phyloP scores from a whole-genome alignment of 345 rosid genomes.

The Viola odorata region DNA sequence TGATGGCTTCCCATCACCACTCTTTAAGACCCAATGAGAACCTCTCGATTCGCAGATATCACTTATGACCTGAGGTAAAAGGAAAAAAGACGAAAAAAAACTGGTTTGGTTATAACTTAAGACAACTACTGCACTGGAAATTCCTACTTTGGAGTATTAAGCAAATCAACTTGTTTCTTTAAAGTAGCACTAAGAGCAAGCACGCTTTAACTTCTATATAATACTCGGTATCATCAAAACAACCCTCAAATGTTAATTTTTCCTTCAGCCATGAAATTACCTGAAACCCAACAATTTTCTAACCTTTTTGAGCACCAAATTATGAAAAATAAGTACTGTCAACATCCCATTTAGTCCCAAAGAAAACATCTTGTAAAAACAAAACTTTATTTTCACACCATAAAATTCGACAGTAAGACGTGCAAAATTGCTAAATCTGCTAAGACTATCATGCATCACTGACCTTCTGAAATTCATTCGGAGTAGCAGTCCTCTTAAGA shows the following conservation, averaged over 20 bases:
- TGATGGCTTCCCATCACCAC: conserved; percentile 31
- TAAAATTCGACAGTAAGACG: not conserved
- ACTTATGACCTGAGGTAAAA: conserved; percentile 34
- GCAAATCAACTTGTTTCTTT: too few relatives aligned
- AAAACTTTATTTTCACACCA: not conserved
- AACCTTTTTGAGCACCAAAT: too few relatives aligned
- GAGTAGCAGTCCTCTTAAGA: conserved; percentile 40
- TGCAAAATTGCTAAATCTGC: not conserved
- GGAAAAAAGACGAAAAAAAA: not conserved
- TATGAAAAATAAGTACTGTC: too few relatives aligned
- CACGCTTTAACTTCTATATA: too few relatives aligned
- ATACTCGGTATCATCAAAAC: not conserved
- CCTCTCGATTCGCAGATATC: conserved; percentile 58
- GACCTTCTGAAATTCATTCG: conserved; percentile 57
- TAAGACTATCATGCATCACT: conserved; percentile 4
- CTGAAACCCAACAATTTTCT: not conserved
- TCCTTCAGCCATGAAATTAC: too few relatives aligned
- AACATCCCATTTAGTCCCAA: too few relatives aligned
- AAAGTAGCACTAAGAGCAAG: too few relatives aligned
- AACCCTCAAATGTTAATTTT: too few relatives aligned
- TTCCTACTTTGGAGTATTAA: too few relatives aligned
- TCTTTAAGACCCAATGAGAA: conserved; percentile 54
- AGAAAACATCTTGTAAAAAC: not conserved
- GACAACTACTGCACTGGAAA: too few relatives aligned
- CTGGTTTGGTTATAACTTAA: too few relatives aligned